Evolutionary conservation across 108 stramenopile species (phyloP), one percentile per base, ranked within the genome.

Genomic region (Cyclostephanos tholiformis): DNA sequence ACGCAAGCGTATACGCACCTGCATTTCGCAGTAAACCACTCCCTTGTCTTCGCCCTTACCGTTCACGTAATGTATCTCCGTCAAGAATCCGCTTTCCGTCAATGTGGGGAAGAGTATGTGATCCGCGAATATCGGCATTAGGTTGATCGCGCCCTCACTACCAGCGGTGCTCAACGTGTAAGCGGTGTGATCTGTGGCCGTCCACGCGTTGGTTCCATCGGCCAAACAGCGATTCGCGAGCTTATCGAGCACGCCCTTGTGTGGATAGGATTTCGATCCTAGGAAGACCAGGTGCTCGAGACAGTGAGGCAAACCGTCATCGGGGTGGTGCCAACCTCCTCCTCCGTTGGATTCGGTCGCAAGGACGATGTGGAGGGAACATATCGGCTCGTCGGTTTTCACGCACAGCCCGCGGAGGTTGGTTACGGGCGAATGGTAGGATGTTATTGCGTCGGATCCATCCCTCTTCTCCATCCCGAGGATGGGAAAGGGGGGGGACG

Each of bases 201-300:
- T 84, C 83, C 83, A 84, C 8, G 83, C 83, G 23, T 84, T 84
- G 10, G 83, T 84, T 0, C 83, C 83, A 22, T 65, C 39, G 19
- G 83, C 83, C 80, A 84, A 71, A 43, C 83, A 76, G 0, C 83
- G 75, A 57, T 84, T 84, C 50, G 83, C 83, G 3, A 84, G 66
- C 38, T 84, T 84, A 58, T 84, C 83, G 13, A 84, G 61, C 19
- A 84, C 63, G 4, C 83, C 83, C 48, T 84, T 84, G 57, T 81
- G 80, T 1, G 83, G 83, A 23, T 81, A 76, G 27, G 76, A 72
- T 20, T 65, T 32, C 1, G 74, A 75, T 2, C 83, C 83, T 12
- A 84, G 50, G 30, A 84, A 84, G 0, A 84, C 83, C 27, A 80
- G 44, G 38, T 84, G 83, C 32, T 84, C 83, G 17, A 84, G 71